phyloP scores from a whole-genome alignment of 1,284 basidiomycete species.

The Fomitopsis betulina region DNA sequence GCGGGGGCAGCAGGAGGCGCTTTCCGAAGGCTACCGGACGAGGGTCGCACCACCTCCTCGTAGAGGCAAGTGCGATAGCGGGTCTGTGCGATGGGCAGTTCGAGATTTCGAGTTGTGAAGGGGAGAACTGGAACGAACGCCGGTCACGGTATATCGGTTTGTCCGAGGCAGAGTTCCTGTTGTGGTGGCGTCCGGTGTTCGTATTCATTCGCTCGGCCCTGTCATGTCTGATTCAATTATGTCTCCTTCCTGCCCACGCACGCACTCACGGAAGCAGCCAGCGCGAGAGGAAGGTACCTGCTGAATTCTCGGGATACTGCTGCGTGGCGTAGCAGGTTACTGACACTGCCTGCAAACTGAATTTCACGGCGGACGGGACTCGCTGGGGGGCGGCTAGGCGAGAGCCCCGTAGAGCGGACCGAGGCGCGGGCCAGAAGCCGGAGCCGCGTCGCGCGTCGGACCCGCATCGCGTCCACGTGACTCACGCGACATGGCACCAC shows the following conservation, averaged over 20 bases:
- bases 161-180: neutral
- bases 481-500: neutral
- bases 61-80: neutral
- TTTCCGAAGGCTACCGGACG: conserved; percentile 13
- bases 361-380: neutral
- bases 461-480: conserved; percentile 1
- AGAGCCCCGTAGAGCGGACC: conserved; percentile 5
- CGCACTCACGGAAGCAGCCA: neutral
- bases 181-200: neutral
- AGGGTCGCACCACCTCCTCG: conserved; percentile 9
- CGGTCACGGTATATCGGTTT: neutral
- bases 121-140: neutral
- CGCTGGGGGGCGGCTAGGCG: neutral
- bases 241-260: neutral
- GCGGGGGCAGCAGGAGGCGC: conserved; percentile 12
- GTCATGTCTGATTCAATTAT: neutral
- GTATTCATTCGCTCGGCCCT: neutral
- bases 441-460: neutral
- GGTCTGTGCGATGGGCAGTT: conserved; percentile 6
- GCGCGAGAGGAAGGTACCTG: neutral
- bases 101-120: conserved; percentile 4
- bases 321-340: too few species aligned
- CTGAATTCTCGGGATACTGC: neutral
- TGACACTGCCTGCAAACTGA: neutral
- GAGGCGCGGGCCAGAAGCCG: neutral